Conservation (phyloP, 495 filamentous ascomycete species). For the Aspergillus coremiiformis region DNA sequence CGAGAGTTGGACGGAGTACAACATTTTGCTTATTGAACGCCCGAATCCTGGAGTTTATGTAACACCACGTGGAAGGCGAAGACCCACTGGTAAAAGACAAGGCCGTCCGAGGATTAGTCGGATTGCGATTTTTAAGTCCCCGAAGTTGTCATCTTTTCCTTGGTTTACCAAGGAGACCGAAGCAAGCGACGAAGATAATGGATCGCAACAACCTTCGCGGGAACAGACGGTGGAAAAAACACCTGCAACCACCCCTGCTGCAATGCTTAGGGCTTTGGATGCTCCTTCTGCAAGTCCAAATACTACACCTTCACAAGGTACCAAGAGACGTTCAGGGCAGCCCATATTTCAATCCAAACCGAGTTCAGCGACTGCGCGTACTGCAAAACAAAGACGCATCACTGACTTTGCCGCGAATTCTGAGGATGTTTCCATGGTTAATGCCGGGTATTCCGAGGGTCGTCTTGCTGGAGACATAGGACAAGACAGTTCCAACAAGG, state of each 20-base stretch:
- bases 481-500: not conserved
- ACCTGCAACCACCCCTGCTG: not conserved
- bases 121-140: slow-evolving; percentile 46
- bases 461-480: not conserved
- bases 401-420: not conserved
- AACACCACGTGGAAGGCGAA: slow-evolving; percentile 39
- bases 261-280: not conserved
- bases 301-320: not conserved
- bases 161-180: slow-evolving; percentile 27
- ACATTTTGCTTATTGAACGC: slow-evolving; percentile 31
- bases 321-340: slow-evolving; percentile 4
- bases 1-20: slow-evolving; percentile 40
- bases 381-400: slow-evolving; percentile 10
- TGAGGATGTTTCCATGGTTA: not conserved
- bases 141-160: slow-evolving; percentile 26
- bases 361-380: not conserved
- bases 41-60: slow-evolving; percentile 44
- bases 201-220: not conserved
- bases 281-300: not conserved
- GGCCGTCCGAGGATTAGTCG: slow-evolving; percentile 46
- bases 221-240: not conserved
- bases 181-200: not conserved
- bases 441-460: not conserved
- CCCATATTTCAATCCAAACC: not conserved
- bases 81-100: slow-evolving; percentile 35